These are phyloP conservation scores for Lachnellula subtilissima DNA, from an alignment of 2,329 filamentous ascomycete genomes.

Conservation along the genomic window DNA sequence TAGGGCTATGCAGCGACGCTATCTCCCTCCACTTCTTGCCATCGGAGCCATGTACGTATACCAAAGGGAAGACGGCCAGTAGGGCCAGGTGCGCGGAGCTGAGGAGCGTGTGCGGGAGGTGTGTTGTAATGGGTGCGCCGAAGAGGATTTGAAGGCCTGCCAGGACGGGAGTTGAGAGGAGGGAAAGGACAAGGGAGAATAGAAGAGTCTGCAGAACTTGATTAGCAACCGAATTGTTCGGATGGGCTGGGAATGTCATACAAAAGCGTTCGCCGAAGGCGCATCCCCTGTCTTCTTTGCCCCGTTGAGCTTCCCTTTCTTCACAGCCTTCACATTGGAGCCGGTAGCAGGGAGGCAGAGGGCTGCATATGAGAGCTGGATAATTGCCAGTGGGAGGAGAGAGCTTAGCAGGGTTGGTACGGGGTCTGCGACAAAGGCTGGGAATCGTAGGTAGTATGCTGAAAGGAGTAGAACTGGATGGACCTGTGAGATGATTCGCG, in stretches of 20 bases:
- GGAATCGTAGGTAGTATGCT: conserved; percentile 60
- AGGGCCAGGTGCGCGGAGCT: conserved; percentile 77
- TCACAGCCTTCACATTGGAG: conserved; percentile 37
- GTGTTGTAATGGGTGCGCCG: conserved; percentile 82
- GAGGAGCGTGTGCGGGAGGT: conserved; percentile 72
- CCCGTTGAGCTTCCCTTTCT: conserved; percentile 49
- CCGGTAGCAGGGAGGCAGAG: conserved; percentile 60
- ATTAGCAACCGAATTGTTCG: not conserved
- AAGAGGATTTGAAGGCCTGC: conserved; percentile 67
- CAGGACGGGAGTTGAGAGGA: conserved; percentile 48
- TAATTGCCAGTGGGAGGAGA: conserved; percentile 55
- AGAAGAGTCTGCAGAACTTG: conserved; percentile 55
- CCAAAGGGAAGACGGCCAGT: conserved; percentile 70
- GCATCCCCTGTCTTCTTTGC: conserved; percentile 44
- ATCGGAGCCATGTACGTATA: conserved; percentile 83
- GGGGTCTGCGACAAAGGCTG: conserved; percentile 64
- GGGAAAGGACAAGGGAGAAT: conserved; percentile 57
- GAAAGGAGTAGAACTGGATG: conserved; percentile 65
- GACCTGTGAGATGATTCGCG: conserved; percentile 55
- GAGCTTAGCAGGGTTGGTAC: conserved; percentile 56
- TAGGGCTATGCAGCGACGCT: conserved; percentile 60
- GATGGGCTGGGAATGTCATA: not conserved
- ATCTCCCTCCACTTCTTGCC: conserved; percentile 64
- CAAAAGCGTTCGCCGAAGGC: conserved; percentile 8
- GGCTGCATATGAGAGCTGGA: conserved; percentile 62